A percentile compares a stretch with the other conserved stretches of the same genome.
Conservation (phyloP, 2,329 filamentous ascomycete genomes). For the Magnaporthiopsis rhizophila region DNA sequence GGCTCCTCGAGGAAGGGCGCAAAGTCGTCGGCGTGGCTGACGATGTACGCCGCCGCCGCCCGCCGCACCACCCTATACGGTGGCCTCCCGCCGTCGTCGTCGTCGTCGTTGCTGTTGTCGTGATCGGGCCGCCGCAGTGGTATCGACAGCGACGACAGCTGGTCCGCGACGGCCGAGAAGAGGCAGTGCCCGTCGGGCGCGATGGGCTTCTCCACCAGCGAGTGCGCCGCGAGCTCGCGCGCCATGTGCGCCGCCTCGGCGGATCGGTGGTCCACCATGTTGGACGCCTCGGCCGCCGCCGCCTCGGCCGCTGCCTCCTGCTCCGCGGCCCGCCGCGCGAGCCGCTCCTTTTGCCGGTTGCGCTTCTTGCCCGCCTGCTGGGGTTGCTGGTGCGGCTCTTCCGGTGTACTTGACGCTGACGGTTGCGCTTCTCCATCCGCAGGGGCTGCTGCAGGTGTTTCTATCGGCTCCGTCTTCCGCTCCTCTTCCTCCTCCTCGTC, state of each 20-base stretch:
- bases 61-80: conserved; percentile 61
- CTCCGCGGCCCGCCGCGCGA: conserved; percentile 83
- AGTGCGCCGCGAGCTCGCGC: conserved; percentile 52
- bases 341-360: conserved; percentile 83
- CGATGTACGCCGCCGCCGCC: conserved; percentile 72
- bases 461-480: conserved; percentile 5
- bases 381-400: conserved; percentile 15
- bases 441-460: background rate
- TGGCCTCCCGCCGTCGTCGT: conserved; percentile 22
- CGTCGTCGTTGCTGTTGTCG: conserved; percentile 12
- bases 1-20: conserved; percentile 79
- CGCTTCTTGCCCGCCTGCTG: conserved; percentile 53
- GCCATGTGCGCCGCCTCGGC: conserved; percentile 66
- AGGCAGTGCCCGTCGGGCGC: conserved; percentile 90
- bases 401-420: conserved; percentile 5
- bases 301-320: conserved; percentile 59
- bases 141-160: conserved; percentile 51
- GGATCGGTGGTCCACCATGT: conserved; percentile 64
- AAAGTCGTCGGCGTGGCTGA: conserved; percentile 68
- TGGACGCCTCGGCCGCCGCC: conserved; percentile 67
- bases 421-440: background rate
- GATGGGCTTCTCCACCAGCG: conserved; percentile 69
- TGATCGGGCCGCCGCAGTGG: conserved; percentile 23
- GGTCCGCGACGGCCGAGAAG: conserved; percentile 85
- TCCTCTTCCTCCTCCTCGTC: conserved; percentile 7